phyloP scores from a whole-genome alignment of 768 basidiomycete species.

The Botryobasidium botryosum region DNA sequence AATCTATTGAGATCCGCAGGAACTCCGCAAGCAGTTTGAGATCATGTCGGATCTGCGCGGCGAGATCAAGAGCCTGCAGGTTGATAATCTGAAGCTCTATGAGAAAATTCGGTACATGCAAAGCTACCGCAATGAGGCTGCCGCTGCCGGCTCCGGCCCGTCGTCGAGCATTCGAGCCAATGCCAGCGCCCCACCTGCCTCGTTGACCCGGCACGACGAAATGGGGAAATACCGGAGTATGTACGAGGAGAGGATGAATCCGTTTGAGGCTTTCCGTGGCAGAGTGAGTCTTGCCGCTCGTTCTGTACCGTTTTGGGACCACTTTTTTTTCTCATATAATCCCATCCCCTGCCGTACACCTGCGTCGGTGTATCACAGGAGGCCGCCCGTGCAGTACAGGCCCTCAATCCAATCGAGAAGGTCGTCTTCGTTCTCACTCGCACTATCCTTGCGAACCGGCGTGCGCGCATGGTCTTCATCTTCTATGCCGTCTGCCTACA shows the following conservation, averaged over 20 bases:
- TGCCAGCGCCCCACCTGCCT: constrained; percentile 10
- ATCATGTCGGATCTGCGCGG: constrained; percentile 83
- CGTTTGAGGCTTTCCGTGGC: constrained; percentile 93
- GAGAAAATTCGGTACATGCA: constrained; percentile 99
- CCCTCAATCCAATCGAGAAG: constrained; percentile 81
- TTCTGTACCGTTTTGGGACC: background rate
- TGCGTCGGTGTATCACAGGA: constrained; percentile 41
- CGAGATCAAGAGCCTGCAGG: constrained; percentile 82
- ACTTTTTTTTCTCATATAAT: background rate
- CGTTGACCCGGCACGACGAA: constrained; percentile 33
- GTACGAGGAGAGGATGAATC: constrained; percentile 96
- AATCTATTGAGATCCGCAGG: constrained; percentile 29
- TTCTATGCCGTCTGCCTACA: constrained; percentile 71
- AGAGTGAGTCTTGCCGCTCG: constrained; percentile 38
- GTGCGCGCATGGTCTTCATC: constrained; percentile 79
- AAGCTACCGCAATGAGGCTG: constrained; percentile 69
- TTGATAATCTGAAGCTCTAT: constrained; percentile 93
- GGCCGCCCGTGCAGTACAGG: constrained; percentile 82
- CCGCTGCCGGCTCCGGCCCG: constrained; percentile 12
- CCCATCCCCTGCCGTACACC: too few species aligned
- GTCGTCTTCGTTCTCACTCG: constrained; percentile 73
- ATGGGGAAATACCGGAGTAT: constrained; percentile 78
- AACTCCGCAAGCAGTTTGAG: constrained; percentile 90
- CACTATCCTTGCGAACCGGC: constrained; percentile 72
- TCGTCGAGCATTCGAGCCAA: constrained; percentile 6